Conservation (phyloP, 1,284 basidiomycete species). For the Tylopilus orsonianus region DNA sequence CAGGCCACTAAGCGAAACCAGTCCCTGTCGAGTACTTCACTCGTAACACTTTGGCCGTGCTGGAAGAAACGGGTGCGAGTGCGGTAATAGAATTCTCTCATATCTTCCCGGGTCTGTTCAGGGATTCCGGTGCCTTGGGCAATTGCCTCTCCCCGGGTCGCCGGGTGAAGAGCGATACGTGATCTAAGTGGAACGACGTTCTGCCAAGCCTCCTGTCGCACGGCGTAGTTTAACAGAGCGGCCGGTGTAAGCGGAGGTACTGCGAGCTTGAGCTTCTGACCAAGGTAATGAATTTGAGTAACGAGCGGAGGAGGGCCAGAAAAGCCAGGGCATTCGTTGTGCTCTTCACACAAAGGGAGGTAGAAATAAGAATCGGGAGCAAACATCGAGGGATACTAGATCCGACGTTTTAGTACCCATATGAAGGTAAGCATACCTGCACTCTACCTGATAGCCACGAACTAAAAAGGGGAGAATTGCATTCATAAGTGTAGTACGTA, state of each 20-base stretch:
- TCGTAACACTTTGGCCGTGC: slow-evolving; percentile 16
- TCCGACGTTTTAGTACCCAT: slow-evolving; percentile 3
- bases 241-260: slow-evolving; percentile 40
- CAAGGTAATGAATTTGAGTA: slow-evolving; percentile 41
- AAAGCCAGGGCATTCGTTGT: slow-evolving; percentile 23
- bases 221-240: slow-evolving; percentile 38
- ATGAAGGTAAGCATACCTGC: neutral
- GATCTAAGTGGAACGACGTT: slow-evolving; percentile 28
- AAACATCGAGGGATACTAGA: slow-evolving; percentile 42
- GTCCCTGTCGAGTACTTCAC: slow-evolving; percentile 39
- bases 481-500: slow-evolving; percentile 29
- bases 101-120: slow-evolving; percentile 40
- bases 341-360: slow-evolving; percentile 36
- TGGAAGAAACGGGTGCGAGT: slow-evolving; percentile 37
- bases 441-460: slow-evolving; percentile 38
- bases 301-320: slow-evolving; percentile 33
- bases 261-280: slow-evolving; percentile 38
- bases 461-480: slow-evolving; percentile 34
- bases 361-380: slow-evolving; percentile 41
- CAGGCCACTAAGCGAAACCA: slow-evolving; percentile 47
- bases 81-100: slow-evolving; percentile 38
- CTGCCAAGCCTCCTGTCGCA: slow-evolving; percentile 40
- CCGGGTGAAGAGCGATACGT: slow-evolving; percentile 29
- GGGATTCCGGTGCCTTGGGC: slow-evolving; percentile 19
- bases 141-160: slow-evolving; percentile 36